Conservation (phyloP, 2,329 filamentous ascomycete genomes). For the Diaporthe longicolla region DNA sequence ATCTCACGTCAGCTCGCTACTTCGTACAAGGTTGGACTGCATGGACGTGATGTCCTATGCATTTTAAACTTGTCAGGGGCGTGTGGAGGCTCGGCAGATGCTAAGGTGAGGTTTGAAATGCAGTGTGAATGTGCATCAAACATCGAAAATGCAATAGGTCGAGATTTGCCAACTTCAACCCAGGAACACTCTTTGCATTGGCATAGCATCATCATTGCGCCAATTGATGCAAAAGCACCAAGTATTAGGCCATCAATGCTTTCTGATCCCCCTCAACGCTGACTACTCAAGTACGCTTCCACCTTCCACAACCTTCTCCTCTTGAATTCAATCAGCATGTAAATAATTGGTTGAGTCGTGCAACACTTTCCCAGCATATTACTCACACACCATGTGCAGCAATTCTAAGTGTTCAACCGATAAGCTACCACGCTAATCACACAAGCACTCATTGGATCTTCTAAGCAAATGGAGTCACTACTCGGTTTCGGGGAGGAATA, state of each 20-base stretch:
- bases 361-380: no score
- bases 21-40: neutral
- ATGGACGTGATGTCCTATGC: neutral
- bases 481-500: neutral
- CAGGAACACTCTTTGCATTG: neutral
- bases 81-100: neutral
- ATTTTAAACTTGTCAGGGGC: neutral
- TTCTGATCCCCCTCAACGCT: no score
- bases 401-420: no score
- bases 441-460: neutral
- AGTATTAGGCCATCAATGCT: no score
- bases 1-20: slow-evolving; percentile 16
- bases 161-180: neutral
- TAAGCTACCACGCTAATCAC: neutral
- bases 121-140: no score
- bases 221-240: neutral
- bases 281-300: no score
- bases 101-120: neutral
- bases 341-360: no score
- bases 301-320: no score
- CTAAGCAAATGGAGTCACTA: neutral
- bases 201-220: neutral
- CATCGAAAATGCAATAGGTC: neutral
- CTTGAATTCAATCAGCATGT: no score
- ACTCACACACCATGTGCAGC: no score